phyloP scores from a whole-genome alignment of 495 filamentous ascomycete species.

The Annulohypoxylon nitens region DNA sequence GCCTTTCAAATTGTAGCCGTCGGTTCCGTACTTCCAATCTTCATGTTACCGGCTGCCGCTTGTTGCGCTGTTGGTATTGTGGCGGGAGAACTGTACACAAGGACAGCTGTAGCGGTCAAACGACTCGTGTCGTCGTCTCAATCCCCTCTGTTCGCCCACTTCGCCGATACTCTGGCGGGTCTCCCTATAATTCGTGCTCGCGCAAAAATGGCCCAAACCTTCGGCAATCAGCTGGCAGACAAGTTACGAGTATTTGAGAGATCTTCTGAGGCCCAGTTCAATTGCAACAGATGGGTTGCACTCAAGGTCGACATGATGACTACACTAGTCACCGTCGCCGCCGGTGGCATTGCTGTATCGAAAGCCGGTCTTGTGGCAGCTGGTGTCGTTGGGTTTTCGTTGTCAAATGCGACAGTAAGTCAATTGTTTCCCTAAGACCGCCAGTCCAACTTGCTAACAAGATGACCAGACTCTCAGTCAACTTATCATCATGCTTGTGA shows the following conservation, averaged over 20 bases:
- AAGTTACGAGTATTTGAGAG: slow-evolving; percentile 56
- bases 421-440: neutral
- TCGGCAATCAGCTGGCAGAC: slow-evolving; percentile 59
- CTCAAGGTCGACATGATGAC: slow-evolving; percentile 63
- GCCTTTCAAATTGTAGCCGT: slow-evolving; percentile 61
- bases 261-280: slow-evolving; percentile 60
- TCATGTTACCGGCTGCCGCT: slow-evolving; percentile 59
- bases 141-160: slow-evolving; percentile 65
- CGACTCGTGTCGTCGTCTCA: slow-evolving; percentile 60
- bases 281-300: slow-evolving; percentile 66
- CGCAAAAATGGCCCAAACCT: slow-evolving; percentile 58
- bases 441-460: slow-evolving; percentile 21
- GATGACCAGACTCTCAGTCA: slow-evolving; percentile 53
- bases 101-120: slow-evolving; percentile 61
- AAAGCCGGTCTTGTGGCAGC: slow-evolving; percentile 57
- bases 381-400: slow-evolving; percentile 64
- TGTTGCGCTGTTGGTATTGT: slow-evolving; percentile 58
- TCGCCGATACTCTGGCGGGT: slow-evolving; percentile 63
- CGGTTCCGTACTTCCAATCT: slow-evolving; percentile 64
- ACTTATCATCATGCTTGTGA: slow-evolving; percentile 60
- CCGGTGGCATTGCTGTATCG: slow-evolving; percentile 61
- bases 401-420: slow-evolving; percentile 61
- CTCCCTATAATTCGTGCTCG: slow-evolving; percentile 63
- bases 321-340: slow-evolving; percentile 60
- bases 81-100: slow-evolving; percentile 65